These are phyloP conservation scores for Quercus agrifolia DNA, from an alignment of 306 rosid genomes.

Conservation along the genomic window DNA sequence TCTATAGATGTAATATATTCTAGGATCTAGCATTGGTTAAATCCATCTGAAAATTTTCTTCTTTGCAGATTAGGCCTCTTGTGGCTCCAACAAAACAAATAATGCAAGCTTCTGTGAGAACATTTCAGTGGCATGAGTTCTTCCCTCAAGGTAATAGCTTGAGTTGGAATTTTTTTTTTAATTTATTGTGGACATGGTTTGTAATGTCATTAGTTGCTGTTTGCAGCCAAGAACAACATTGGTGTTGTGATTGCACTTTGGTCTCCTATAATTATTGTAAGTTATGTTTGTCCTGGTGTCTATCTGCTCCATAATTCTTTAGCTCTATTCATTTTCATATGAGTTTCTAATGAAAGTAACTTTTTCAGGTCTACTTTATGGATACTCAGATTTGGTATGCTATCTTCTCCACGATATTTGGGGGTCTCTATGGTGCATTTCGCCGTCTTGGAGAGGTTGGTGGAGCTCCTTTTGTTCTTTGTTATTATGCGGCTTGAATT, in stretches of 20 bases:
- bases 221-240: slow-evolving; percentile 77
- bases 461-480: slow-evolving; percentile 21
- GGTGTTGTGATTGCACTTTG: slow-evolving; percentile 89
- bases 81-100: slow-evolving; percentile 80
- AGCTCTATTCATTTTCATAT: slow-evolving; percentile 9
- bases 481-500: not conserved
- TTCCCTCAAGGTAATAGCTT: slow-evolving; percentile 75
- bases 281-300: slow-evolving; percentile 29
- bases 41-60: slow-evolving; percentile 14
- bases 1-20: not conserved
- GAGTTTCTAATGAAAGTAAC: not conserved
- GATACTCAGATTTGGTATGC: slow-evolving; percentile 99
- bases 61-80: slow-evolving; percentile 85
- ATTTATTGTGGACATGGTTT: slow-evolving; percentile 16
- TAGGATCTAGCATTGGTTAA: slow-evolving; percentile 11
- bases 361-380: slow-evolving; percentile 90
- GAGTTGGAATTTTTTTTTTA: not conserved
- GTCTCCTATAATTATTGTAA: slow-evolving; percentile 91
- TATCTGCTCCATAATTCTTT: slow-evolving; percentile 8
- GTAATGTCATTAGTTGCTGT: slow-evolving; percentile 29
- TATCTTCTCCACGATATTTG: slow-evolving; percentile 81
- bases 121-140: slow-evolving; percentile 86
- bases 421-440: slow-evolving; percentile 96
- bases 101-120: slow-evolving; percentile 46
- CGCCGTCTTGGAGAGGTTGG: slow-evolving; percentile 96